Base-by-base conservation (phyloP, 495 filamentous ascomycete species). In the Talaromyces proteolyticus region DNA sequence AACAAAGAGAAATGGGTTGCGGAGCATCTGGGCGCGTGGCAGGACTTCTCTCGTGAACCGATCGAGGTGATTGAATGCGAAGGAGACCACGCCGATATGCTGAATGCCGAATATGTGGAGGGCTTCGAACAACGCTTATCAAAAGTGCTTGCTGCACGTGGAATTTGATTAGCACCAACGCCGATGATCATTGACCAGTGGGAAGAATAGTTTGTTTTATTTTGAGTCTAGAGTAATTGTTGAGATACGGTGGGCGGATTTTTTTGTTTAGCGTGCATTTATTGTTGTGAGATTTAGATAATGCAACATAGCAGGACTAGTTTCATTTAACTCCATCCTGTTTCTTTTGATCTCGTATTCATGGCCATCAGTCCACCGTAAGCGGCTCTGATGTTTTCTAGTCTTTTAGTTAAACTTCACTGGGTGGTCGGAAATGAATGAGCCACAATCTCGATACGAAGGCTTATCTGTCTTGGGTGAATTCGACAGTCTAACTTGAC, bases 1-100 rank as follows among this genome's bases (percentile, higher is more conserved):
- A 56, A 49, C n/a, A 54, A 50, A 10, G 53, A 69, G 40, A 67
- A 71, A 38, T 77, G 72, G 74, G 26, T 69, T 10, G 25, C 49
- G 21, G 54, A 61, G 12, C 54, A 58, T 1, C 57, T 76, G 40
- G 42, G 40, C 0, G 47, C 44, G 24, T 78, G 72, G 74, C 36
- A 51, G 10, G 59, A 63, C 46, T 70, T 75, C 55, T 55, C 55
- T 6, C 26, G 50, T 3, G 37, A 53, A 11, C 17, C 39, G 14
- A 40, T 52, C 6, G 36, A 43, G 38, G 72, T 68, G 47, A 60
- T 67, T 48, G 56, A 59, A 6, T 68, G 66, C 17, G 44, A 34
- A 20, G 75, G 71, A 12, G 56, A 49, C 2, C 73, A 78, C 24
- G 39, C 23, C 14, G 25, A 49, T 12, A 49, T 49, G 46, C 12